Evolutionary conservation across 2,329 filamentous ascomycete species (phyloP), one percentile per base, ranked within the genome.

Genomic region (Aspergillus fructus): DNA sequence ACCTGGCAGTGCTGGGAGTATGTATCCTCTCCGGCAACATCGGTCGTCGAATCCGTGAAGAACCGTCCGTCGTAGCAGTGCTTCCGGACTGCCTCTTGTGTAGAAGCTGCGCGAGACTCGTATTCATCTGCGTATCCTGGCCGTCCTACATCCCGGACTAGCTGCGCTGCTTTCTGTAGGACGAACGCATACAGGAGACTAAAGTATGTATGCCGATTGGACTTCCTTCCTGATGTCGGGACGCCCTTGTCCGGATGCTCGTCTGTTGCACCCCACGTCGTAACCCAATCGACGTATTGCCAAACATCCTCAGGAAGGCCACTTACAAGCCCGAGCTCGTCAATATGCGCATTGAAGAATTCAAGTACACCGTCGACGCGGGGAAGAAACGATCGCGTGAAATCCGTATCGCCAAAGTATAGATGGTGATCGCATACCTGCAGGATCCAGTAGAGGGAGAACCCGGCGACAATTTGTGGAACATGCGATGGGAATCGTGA

Each of bases 161-260:
- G 66, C 1, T 46, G 9, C 0, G 76, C 74, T 0, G 70, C 70
- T 27, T 70, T 63, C 3, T 68, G 65, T 0, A 79, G 63, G 0
- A 70, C 68, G 46, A 73, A 75, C 0, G 73, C 74, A 50, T 76
- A 78, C 0, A 79, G 62, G 64, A 76, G 62, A 49, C 71, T 78
- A 59, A 73, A 74, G 55, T 77, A 79, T 0, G 77, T 76, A 42
- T 76, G 73, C 3, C 69, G 53, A 48, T 76, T 76, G 2, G 72
- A 70, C 12, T 62, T 63, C 8, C 72, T 63, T 4, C 72, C 75
- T 0, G 74, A 71, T 0, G 72, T 73, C 0, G 76, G 76, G 0
- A 78, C 74, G 3, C 77, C 77, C 46, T 74, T 74, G 33, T 74
- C 71, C 0, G 66, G 70, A 55, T 73, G 68, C 4, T 65, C 61